phyloP scores from a whole-genome alignment of 768 basidiomycete species.

The Tylopilus sp. region DNA sequence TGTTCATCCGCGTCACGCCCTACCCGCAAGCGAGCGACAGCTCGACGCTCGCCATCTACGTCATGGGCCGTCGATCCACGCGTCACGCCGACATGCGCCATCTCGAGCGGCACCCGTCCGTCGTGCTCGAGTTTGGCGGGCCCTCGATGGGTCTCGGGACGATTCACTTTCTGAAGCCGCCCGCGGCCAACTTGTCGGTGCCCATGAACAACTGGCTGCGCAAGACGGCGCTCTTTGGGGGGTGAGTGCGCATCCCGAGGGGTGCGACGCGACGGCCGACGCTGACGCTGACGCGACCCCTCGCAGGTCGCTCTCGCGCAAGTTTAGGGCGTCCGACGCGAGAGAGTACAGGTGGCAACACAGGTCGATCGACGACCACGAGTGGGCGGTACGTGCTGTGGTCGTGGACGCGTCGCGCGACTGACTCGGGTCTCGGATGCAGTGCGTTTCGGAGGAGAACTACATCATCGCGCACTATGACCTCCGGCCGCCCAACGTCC shows the following conservation, averaged over 20 bases:
- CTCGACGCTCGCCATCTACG: slow-evolving; percentile 53
- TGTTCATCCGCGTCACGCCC: slow-evolving; percentile 61
- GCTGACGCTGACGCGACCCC: background rate
- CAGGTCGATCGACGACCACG: slow-evolving; percentile 52
- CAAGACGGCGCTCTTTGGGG: slow-evolving; percentile 61
- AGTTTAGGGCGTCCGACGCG: slow-evolving; percentile 67
- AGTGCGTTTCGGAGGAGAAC: slow-evolving; percentile 58
- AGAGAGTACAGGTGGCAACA: slow-evolving; percentile 69
- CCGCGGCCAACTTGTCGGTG: slow-evolving; percentile 38
- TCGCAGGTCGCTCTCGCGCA: slow-evolving; percentile 59
- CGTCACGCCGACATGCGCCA: slow-evolving; percentile 55
- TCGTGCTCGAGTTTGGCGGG: slow-evolving; percentile 55
- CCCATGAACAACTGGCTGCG: slow-evolving; percentile 64
- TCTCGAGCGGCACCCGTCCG: slow-evolving; percentile 48
- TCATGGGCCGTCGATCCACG: slow-evolving; percentile 63
- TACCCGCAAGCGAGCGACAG: slow-evolving; percentile 37
- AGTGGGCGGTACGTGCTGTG: slow-evolving; percentile 67
- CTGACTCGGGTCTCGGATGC: background rate
- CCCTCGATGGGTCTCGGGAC: slow-evolving; percentile 57
- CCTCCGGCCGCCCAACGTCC: slow-evolving; percentile 51
- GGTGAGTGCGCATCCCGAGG: too few relatives aligned
- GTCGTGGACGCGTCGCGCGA: slow-evolving; percentile 6
- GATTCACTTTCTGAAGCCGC: slow-evolving; percentile 48
- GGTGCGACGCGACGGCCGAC: too few relatives aligned
- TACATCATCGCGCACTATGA: slow-evolving; percentile 63